Evolutionary conservation across 352 stramenopile species (phyloP), one percentile per base, ranked within the genome.

Genomic region (Lagenidium sp.): DNA sequence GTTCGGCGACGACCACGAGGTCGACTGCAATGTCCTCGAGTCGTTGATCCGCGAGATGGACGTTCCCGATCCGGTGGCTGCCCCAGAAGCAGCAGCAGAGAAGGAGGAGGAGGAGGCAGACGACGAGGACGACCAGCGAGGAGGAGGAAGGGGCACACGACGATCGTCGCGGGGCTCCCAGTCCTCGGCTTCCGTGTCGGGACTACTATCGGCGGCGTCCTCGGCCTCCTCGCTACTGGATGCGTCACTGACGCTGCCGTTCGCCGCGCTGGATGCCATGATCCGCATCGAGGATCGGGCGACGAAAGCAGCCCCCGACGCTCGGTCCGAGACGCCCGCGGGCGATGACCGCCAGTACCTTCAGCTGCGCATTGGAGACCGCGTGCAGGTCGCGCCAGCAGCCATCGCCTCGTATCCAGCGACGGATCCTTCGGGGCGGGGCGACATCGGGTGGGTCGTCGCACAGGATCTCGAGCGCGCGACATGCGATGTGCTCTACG

Each of bases 1-100:
- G 1, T 65, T 65, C 15, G 53, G 63, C 22, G 57, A 66, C 16
- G 64, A 54, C 6, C 45, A 44, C 34, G 23, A 26, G 34, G 23
- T 32, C 38, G 16, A 23, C 38, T 3, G n/a, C 15, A 8, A 15
- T 28, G 24, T 22, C 28, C 19, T 24, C 19, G n/a, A 23, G 24
- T 8, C 24, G 4, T n/a, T 11, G 8, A 29, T 4, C 36, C 18
- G 29, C 29, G 36, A 41, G 18, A 15, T 13, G 6, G 22, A 6
- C 37, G 10, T n/a, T n/a, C n/a, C 15, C 8, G 4, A 41, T 4
- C 19, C 10, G 32, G 21, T n/a, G 6, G 32, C 6, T n/a, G 6
- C 32, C 32, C 32, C 10, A 6, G 15, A 38, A 16, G 32, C n/a
- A 18, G 32, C 32, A n/a, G n/a, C n/a, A n/a, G n/a, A n/a, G n/a